A percentile compares a stretch with the other conserved stretches of the same genome.
phyloP scores from a whole-genome alignment of 2,329 filamentous ascomycete species.

The Botrytis squamosa region DNA sequence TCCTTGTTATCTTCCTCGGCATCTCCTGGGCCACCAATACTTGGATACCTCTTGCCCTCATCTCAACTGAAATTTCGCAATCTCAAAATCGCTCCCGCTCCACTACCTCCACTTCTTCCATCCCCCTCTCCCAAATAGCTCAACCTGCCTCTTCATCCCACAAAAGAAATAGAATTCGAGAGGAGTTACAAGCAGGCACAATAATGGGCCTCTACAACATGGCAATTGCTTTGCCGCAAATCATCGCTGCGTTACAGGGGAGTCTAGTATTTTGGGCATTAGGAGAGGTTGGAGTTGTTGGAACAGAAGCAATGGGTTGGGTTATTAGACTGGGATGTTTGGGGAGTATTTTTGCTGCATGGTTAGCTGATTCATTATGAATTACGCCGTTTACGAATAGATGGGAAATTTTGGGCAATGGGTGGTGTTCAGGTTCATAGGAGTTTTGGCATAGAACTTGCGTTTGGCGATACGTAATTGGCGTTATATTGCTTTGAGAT shows the following conservation, averaged over 20 bases:
- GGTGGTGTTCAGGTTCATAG: not conserved
- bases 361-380: slow-evolving; percentile 4
- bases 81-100: not conserved
- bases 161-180: not conserved
- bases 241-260: slow-evolving; percentile 14
- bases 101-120: not conserved
- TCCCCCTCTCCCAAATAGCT: not conserved
- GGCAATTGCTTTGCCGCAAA: slow-evolving; percentile 22
- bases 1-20: slow-evolving; percentile 16
- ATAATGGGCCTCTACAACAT: slow-evolving; percentile 23
- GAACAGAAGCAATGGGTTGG: slow-evolving; percentile 20
- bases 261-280: slow-evolving; percentile 17
- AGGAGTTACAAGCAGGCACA: slow-evolving; percentile 14
- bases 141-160: not conserved
- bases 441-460: not conserved
- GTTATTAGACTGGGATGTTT: slow-evolving; percentile 17
- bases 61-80: slow-evolving; percentile 19
- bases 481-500: not conserved
- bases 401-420: not conserved
- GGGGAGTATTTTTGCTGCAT: slow-evolving; percentile 9
- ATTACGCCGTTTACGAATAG: not conserved
- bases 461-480: not conserved
- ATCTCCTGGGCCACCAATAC: slow-evolving; percentile 20
- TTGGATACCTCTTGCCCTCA: slow-evolving; percentile 22
- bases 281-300: not conserved